phyloP scores from a whole-genome alignment of 2,329 filamentous ascomycete species.

The Helminthosporium solani region DNA sequence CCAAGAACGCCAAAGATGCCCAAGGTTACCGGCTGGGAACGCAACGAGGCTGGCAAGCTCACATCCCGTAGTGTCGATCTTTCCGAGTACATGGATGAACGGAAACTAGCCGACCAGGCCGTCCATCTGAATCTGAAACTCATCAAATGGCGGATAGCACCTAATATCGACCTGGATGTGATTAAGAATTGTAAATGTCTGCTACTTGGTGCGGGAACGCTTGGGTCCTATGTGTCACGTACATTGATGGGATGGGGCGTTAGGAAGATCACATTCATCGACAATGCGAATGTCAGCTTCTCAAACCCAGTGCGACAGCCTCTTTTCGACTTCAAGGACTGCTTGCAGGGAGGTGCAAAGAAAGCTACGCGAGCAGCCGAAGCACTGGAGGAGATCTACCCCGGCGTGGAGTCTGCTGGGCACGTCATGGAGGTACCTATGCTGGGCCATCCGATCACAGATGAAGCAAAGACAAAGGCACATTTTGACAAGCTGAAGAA shows the following conservation, averaged over 20 bases:
- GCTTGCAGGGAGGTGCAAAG: conserved; percentile 75
- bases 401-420: conserved; percentile 79
- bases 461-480: conserved; percentile 66
- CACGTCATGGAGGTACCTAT: conserved; percentile 87
- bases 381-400: conserved; percentile 81
- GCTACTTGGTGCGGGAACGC: conserved; percentile 84
- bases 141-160: conserved; percentile 98
- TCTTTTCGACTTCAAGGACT: conserved; percentile 87
- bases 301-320: conserved; percentile 96
- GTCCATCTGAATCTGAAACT: conserved; percentile 96
- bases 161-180: conserved; percentile 78
- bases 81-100: conserved; percentile 90
- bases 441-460: conserved; percentile 84
- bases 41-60: conserved; percentile 75
- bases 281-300: conserved; percentile 90
- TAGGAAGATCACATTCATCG: conserved; percentile 90
- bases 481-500: conserved; percentile 75
- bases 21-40: conserved; percentile 94
- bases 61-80: conserved; percentile 77
- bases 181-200: conserved; percentile 91
- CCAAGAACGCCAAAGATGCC: conserved; percentile 60
- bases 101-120: conserved; percentile 82
- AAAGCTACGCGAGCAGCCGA: conserved; percentile 83
- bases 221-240: conserved; percentile 90
- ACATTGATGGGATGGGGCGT: conserved; percentile 96